phyloP scores from a whole-genome alignment of 345 rosid species.

The Turnera subulata region DNA sequence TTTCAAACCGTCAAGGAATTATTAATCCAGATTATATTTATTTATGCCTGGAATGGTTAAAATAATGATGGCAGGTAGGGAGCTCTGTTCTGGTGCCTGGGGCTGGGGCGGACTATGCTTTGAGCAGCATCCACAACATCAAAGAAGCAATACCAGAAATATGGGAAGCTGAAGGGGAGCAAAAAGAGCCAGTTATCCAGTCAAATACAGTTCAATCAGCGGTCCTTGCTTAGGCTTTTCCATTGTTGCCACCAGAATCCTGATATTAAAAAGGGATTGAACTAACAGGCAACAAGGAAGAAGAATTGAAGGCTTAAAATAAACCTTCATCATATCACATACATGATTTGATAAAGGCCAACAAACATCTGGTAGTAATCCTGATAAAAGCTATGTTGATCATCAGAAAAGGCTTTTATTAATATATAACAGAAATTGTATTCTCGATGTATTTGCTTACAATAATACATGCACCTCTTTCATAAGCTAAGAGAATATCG shows the following conservation, averaged over 20 bases:
- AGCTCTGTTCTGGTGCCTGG: constrained; percentile 52
- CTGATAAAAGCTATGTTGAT: too few relatives aligned
- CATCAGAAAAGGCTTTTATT: too few relatives aligned
- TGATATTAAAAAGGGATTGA: constrained; percentile 3
- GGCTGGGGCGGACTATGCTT: constrained; percentile 81
- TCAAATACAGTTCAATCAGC: constrained; percentile 49
- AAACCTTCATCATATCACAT: too few relatives aligned
- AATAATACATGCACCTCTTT: too few relatives aligned
- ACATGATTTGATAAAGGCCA: too few relatives aligned
- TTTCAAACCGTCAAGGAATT: too few relatives aligned
- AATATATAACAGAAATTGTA: too few relatives aligned
- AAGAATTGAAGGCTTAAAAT: too few relatives aligned
- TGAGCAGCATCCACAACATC: constrained; percentile 77
- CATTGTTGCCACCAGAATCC: not conserved
- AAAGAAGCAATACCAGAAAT: constrained; percentile 77
- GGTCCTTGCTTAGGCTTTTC: constrained; percentile 53
- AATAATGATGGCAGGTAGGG: constrained; percentile 54
- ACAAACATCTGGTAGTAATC: too few relatives aligned
- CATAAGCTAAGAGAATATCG: too few relatives aligned
- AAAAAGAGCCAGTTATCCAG: constrained; percentile 54
- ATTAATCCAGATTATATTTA: not conserved
- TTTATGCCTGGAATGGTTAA: not conserved
- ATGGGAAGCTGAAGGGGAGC: constrained; percentile 61
- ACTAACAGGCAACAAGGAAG: not conserved
- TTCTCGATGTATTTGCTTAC: too few relatives aligned